Conservation (phyloP, 2,329 filamentous ascomycete genomes). For the Leptographium galeiforme region DNA sequence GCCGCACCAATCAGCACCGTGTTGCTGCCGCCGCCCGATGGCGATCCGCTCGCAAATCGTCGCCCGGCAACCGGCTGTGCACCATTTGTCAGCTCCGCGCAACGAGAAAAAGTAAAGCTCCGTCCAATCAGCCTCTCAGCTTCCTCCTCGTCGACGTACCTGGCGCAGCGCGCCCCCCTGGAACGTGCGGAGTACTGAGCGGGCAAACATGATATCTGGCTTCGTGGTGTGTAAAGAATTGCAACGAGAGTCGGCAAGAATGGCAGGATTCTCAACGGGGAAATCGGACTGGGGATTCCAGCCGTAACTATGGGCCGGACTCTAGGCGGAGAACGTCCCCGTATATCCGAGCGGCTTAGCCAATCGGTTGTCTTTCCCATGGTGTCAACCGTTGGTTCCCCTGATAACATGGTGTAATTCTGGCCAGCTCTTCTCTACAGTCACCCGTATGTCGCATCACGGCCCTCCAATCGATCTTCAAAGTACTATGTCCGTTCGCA, state of each 20-base stretch:
- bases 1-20: constrained; percentile 49
- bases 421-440: too few species aligned
- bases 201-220: constrained; percentile 46
- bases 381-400: background rate
- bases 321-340: background rate
- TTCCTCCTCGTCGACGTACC: constrained; percentile 28
- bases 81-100: background rate
- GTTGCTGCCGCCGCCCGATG: constrained; percentile 33
- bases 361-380: background rate
- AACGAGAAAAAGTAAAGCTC: background rate
- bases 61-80: background rate
- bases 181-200: constrained; percentile 48
- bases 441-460: background rate
- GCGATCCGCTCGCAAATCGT: constrained; percentile 55
- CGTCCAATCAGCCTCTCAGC: background rate
- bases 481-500: too few species aligned
- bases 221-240: too few species aligned
- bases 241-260: background rate
- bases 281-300: too few species aligned
- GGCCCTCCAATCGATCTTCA: too few species aligned
- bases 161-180: constrained; percentile 51
- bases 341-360: background rate
- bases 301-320: too few species aligned
- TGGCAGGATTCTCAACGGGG: background rate
- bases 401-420: background rate